phyloP scores from a whole-genome alignment of 257 asterid genomes.

The Forsythia viridissima region DNA sequence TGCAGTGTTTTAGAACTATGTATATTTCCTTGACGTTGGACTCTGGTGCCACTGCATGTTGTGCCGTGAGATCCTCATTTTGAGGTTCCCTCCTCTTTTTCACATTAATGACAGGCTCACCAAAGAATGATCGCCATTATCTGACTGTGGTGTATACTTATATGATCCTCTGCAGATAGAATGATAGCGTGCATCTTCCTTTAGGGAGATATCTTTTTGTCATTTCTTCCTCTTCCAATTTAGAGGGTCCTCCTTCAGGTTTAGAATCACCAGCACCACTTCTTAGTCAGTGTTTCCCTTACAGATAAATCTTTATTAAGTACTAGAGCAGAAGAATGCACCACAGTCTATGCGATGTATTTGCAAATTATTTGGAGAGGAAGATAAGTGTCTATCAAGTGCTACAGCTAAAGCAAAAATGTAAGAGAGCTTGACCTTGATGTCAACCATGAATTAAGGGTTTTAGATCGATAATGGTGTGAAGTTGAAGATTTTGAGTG shows the following conservation, averaged over 20 bases:
- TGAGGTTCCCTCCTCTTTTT: conserved; percentile 20
- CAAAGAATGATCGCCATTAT: conserved; percentile 18
- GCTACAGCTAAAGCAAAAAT: conserved; percentile 27
- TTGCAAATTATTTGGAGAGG: conserved; percentile 34
- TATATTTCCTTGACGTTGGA: conserved; percentile 34
- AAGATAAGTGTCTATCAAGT: conserved; percentile 20
- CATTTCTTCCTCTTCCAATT: conserved; percentile 22
- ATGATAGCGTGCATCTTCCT: conserved; percentile 15
- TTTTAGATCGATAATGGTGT: conserved; percentile 25
- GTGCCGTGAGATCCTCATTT: conserved; percentile 18
- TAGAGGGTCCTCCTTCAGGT: conserved; percentile 15
- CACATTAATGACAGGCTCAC: conserved; percentile 12
- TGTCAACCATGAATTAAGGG: neutral
- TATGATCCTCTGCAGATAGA: conserved; percentile 24
- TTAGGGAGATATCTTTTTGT: conserved; percentile 3
- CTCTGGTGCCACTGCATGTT: conserved; percentile 16
- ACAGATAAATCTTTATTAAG: conserved; percentile 18
- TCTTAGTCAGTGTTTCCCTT: conserved; percentile 19
- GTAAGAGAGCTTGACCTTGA: conserved; percentile 37
- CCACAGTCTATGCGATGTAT: conserved; percentile 19
- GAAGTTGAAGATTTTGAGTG: conserved; percentile 37
- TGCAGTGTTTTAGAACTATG: conserved; percentile 38
- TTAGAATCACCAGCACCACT: conserved; percentile 7
- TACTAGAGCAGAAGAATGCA: conserved; percentile 22
- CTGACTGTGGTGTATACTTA: conserved; percentile 17